phyloP scores from a whole-genome alignment of 805 yeast species.

The Henningerozyma blattae region DNA sequence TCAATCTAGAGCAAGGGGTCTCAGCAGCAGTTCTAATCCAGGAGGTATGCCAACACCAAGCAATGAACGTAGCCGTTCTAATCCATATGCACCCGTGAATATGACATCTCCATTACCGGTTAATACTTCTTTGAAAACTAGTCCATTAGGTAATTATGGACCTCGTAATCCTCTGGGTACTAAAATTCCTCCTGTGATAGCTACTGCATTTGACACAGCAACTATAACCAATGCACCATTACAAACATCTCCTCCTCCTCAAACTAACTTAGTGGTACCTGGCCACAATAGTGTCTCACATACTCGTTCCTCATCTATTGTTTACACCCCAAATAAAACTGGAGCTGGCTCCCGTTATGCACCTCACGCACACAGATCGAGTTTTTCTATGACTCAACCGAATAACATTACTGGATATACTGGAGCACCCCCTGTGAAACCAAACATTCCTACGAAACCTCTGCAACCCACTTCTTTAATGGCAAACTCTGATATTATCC shows the following conservation, averaged over 20 bases:
- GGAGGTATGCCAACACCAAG: neutral
- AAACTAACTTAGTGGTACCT: no score
- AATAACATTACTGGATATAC: no score
- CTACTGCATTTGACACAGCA: neutral
- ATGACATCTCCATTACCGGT: neutral
- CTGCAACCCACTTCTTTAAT: no score
- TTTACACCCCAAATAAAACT: constrained; percentile 20
- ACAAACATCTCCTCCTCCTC: no score
- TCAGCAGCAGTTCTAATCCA: constrained; percentile 2
- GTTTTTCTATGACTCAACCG: no score
- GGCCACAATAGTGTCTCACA: constrained; percentile 3
- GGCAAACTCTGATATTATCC: no score
- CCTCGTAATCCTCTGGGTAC: no score
- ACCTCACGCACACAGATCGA: constrained; percentile 14
- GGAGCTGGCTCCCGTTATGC: constrained; percentile 28
- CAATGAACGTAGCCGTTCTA: constrained; percentile 2
- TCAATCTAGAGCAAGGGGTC: neutral
- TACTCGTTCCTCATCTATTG: constrained; percentile 22
- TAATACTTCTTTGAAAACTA: neutral
- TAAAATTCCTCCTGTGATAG: constrained; percentile 1
- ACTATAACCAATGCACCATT: no score
- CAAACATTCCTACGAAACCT: no score
- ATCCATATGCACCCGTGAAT: constrained; percentile 2
- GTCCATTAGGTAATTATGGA: no score
- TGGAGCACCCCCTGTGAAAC: no score